Conservation (phyloP, 1,284 basidiomycete species). For the Afroboletus lepidellus region DNA sequence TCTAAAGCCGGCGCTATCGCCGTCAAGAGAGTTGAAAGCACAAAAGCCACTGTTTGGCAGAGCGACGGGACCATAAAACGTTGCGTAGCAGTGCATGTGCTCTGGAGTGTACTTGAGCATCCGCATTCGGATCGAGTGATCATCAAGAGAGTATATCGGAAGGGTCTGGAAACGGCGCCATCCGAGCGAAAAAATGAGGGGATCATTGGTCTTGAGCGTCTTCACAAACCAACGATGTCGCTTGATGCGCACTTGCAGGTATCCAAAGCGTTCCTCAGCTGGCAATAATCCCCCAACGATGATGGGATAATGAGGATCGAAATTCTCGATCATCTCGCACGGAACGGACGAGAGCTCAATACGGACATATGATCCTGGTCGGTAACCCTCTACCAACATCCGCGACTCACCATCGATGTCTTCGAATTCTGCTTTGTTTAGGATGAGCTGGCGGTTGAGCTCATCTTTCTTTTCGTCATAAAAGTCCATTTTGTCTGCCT, state of each 20-base stretch:
- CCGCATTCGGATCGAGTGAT: slow-evolving; percentile 95
- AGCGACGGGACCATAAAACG: slow-evolving; percentile 91
- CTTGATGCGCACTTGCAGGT: slow-evolving; percentile 94
- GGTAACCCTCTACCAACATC: slow-evolving; percentile 85
- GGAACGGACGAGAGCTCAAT: slow-evolving; percentile 86
- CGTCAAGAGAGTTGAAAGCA: slow-evolving; percentile 86
- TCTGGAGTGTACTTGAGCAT: slow-evolving; percentile 99
- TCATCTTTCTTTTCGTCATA: slow-evolving; percentile 93
- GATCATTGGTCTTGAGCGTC: slow-evolving; percentile 97
- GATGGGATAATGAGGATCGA: slow-evolving; percentile 89
- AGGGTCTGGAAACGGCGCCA: slow-evolving; percentile 96
- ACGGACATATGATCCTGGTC: slow-evolving; percentile 92
- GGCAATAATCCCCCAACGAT: slow-evolving; percentile 91
- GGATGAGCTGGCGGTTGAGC: slow-evolving; percentile 79
- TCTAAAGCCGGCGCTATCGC: slow-evolving; percentile 75
- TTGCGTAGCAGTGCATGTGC: slow-evolving; percentile 98
- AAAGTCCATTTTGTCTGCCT: slow-evolving; percentile 76
- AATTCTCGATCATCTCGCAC: slow-evolving; percentile 91
- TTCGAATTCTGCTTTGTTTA: slow-evolving; percentile 88
- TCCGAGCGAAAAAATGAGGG: slow-evolving; percentile 91
- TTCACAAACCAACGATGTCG: slow-evolving; percentile 92
- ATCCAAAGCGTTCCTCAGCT: slow-evolving; percentile 91
- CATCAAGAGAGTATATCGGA: slow-evolving; percentile 95
- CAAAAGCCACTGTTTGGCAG: slow-evolving; percentile 97
- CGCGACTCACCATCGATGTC: slow-evolving; percentile 78